These are phyloP conservation scores for Aaosphaeria pasadenensis DNA, from an alignment of 2,329 filamentous ascomycete genomes.

Conservation along the genomic window DNA sequence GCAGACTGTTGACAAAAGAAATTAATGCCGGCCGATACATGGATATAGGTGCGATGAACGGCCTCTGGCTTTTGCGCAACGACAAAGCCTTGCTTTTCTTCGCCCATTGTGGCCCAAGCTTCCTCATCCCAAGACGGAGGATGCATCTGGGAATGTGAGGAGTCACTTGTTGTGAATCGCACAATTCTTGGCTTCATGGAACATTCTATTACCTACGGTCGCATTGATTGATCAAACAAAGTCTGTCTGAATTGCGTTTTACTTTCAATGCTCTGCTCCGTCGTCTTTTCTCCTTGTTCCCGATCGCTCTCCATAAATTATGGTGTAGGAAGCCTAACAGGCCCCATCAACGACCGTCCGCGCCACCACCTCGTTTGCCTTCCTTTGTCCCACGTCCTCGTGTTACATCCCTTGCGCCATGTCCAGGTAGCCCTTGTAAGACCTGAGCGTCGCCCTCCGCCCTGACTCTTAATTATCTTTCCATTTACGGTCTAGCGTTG, in stretches of 20 bases:
- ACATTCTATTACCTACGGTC: too few species aligned
- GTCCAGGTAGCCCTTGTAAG: constrained; percentile 1
- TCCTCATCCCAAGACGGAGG: constrained; percentile 11
- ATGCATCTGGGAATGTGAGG: constrained; percentile 9
- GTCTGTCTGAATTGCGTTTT: too few species aligned
- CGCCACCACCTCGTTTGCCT: constrained; percentile 18
- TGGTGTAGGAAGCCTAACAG: background rate
- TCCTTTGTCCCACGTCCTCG: constrained; percentile 14
- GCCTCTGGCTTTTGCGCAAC: constrained; percentile 27
- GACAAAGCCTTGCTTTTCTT: constrained; percentile 16
- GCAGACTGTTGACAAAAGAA: constrained; percentile 12
- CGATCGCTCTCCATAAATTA: too few species aligned
- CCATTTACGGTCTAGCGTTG: constrained; percentile 12
- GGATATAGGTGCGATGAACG: constrained; percentile 16
- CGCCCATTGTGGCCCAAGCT: constrained; percentile 29
- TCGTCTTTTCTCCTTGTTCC: too few species aligned
- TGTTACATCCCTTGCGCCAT: constrained; percentile 28
- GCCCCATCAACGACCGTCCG: constrained; percentile 4
- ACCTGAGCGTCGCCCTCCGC: constrained; percentile 12
- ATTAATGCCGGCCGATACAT: too few species aligned
- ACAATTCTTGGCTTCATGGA: too few species aligned
- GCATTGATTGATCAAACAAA: too few species aligned
- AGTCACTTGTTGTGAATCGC: too few species aligned
- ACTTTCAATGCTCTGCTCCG: too few species aligned
- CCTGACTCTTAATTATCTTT: constrained; percentile 23